A percentile compares a stretch with the other conserved stretches of the same genome.
Evolutionary conservation across 768 basidiomycete genomes (phyloP).

Genomic region (Trametes meyenii): DNA sequence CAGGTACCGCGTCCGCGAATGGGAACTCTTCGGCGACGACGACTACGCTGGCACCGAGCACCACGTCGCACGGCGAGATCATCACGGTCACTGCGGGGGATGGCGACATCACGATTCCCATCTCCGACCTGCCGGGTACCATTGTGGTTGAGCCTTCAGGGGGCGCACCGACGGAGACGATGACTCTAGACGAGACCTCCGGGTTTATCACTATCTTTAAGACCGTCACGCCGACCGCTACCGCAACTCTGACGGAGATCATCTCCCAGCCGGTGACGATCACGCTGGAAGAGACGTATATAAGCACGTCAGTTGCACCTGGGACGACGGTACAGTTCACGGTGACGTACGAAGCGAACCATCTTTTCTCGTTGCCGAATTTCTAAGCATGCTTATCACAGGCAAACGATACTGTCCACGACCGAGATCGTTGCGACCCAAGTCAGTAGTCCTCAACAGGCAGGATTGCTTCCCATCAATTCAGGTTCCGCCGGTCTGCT

Average conservation of each 20-base stretch:
- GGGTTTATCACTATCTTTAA: constrained; percentile 29
- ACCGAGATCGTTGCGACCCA: constrained; percentile 23
- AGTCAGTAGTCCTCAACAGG: constrained; percentile 17
- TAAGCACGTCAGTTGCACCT: constrained; percentile 22
- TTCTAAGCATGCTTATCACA: not conserved
- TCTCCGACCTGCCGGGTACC: constrained; percentile 18
- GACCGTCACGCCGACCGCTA: constrained; percentile 31
- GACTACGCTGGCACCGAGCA: not conserved
- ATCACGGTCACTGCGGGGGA: constrained; percentile 16
- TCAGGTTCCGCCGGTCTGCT: not conserved
- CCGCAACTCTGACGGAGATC: constrained; percentile 25
- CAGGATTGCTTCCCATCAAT: constrained; percentile 33
- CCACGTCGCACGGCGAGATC: not conserved
- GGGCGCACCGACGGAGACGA: constrained; percentile 17
- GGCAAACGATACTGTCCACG: constrained; percentile 26
- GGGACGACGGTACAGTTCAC: constrained; percentile 22
- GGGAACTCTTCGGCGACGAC: not conserved
- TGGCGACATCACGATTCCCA: constrained; percentile 14
- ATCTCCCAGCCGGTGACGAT: constrained; percentile 26
- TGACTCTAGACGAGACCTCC: constrained; percentile 15
- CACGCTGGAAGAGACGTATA: constrained; percentile 23
- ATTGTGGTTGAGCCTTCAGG: constrained; percentile 19
- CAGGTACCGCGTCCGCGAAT: not conserved
- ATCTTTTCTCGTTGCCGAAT: not conserved
- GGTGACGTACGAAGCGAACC: constrained; percentile 14